Evolutionary conservation across 805 yeast species (phyloP).

Genomic region (Crinitomyces ghanaensis): DNA sequence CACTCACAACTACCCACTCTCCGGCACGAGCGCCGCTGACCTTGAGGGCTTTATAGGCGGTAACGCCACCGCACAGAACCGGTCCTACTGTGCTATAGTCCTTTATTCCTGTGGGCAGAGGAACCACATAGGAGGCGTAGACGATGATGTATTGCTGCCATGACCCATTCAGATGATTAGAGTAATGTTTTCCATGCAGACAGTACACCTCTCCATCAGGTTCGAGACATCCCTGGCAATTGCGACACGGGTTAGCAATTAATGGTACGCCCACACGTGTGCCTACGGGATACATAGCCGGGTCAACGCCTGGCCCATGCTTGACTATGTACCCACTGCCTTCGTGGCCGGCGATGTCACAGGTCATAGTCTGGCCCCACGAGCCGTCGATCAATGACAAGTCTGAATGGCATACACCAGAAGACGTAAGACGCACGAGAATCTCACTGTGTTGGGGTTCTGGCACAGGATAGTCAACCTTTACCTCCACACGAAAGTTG

Average conservation of each 20-base stretch:
- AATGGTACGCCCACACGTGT: slow-evolving; percentile 20
- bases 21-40: slow-evolving; percentile 40
- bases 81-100: too few relatives aligned
- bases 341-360: slow-evolving; percentile 3
- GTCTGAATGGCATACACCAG: too few relatives aligned
- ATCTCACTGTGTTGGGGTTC: too few relatives aligned
- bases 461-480: slow-evolving; percentile 11
- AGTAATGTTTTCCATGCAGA: slow-evolving; percentile 55
- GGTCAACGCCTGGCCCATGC: slow-evolving; percentile 17
- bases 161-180: slow-evolving; percentile 56
- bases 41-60: slow-evolving; percentile 50
- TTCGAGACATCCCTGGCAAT: slow-evolving; percentile 16
- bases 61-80: slow-evolving; percentile 50
- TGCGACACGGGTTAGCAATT: slow-evolving; percentile 14
- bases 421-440: too few relatives aligned
- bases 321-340: slow-evolving; percentile 14
- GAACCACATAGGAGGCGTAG: slow-evolving; percentile 33
- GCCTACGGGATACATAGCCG: slow-evolving; percentile 15
- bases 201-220: slow-evolving; percentile 36
- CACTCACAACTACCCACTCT: slow-evolving; percentile 48
- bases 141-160: slow-evolving; percentile 39
- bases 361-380: slow-evolving; percentile 26
- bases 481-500: too few relatives aligned
- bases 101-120: too few relatives aligned
- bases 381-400: slow-evolving; percentile 31